Conservation (phyloP, 164 flowering plant genomes). For the Santalum album region DNA sequence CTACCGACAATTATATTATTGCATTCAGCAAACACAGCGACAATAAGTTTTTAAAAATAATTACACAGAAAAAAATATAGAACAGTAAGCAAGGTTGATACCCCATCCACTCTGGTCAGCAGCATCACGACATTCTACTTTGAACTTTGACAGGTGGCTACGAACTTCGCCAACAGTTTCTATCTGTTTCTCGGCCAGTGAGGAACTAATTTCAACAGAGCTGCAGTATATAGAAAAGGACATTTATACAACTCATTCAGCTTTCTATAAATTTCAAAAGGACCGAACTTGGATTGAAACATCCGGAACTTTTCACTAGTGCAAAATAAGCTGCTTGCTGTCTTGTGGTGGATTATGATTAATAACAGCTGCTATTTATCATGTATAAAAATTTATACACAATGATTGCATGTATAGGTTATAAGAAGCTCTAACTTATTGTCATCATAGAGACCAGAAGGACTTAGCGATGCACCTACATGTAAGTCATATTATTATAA, state of each 20-base stretch:
- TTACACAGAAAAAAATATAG: no score
- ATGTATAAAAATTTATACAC: background rate
- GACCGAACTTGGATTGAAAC: background rate
- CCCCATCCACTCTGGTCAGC: slow-evolving; percentile 86
- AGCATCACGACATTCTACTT: slow-evolving; percentile 95
- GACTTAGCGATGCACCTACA: slow-evolving; percentile 43
- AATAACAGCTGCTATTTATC: background rate
- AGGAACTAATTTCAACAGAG: slow-evolving; percentile 95
- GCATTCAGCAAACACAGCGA: no score
- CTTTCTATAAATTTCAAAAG: background rate
- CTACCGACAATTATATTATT: no score
- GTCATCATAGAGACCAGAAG: background rate
- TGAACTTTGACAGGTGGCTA: slow-evolving; percentile 72
- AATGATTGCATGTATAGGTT: background rate
- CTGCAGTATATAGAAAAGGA: slow-evolving; percentile 34
- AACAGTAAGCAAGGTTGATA: slow-evolving; percentile 15
- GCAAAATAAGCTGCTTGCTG: background rate
- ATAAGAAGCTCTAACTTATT: background rate
- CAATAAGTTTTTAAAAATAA: no score
- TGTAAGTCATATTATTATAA: slow-evolving; percentile 80
- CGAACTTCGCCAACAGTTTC: slow-evolving; percentile 85
- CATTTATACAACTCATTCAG: background rate
- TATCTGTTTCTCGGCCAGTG: slow-evolving; percentile 73
- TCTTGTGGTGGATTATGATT: no score
- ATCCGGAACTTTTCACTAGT: background rate